Evolutionary conservation across 2,329 filamentous ascomycete species (phyloP).

Genomic region (Stagonosporopsis cucurbitacearum): DNA sequence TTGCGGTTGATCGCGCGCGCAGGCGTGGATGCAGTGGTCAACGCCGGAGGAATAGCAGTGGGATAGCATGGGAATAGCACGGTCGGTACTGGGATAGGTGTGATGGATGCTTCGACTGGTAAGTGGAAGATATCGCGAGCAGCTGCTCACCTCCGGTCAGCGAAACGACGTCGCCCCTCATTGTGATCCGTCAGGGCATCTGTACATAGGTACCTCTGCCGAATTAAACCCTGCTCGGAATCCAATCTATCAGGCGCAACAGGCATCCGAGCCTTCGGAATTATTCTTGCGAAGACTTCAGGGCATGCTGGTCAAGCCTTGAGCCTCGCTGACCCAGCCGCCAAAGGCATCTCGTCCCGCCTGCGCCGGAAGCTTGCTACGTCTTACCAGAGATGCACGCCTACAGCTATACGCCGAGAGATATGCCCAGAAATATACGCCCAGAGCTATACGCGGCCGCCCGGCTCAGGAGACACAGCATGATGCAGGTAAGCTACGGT

Average conservation of each 20-base stretch:
- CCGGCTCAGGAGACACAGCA: neutral
- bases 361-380: constrained; percentile 37
- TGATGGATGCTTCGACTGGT: neutral
- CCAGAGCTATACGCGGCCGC: constrained; percentile 3
- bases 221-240: constrained; percentile 8
- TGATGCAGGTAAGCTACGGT: neutral
- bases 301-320: constrained; percentile 26
- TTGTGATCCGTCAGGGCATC: neutral
- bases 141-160: neutral
- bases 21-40: too few species aligned
- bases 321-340: constrained; percentile 26
- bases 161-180: too few species aligned
- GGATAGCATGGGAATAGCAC: neutral
- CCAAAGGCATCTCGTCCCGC: constrained; percentile 44
- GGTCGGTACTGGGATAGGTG: neutral
- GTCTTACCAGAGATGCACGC: too few species aligned
- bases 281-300: constrained; percentile 31
- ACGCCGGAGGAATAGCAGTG: too few species aligned
- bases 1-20: too few species aligned
- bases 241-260: constrained; percentile 18
- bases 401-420: too few species aligned
- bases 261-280: constrained; percentile 30
- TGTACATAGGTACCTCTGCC: constrained; percentile 5
- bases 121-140: neutral
- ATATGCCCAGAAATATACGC: too few species aligned